Evolutionary conservation across 2,329 filamentous ascomycete species (phyloP), one percentile per base, ranked within the genome.

Genomic region (Cercospora zeina): DNA sequence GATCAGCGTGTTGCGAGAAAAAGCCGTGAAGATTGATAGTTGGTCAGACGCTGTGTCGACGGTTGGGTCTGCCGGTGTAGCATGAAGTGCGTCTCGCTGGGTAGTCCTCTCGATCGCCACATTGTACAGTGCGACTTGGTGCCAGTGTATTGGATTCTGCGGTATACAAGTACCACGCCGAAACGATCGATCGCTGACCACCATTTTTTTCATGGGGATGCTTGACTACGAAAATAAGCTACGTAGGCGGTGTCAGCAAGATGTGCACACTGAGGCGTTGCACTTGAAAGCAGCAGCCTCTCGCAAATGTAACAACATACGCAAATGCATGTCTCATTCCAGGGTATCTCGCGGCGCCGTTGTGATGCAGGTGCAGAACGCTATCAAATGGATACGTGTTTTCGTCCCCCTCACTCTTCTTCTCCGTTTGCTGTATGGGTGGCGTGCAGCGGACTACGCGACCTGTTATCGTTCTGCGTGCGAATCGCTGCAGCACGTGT

Each of bases 391-490:
- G 31, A 30, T 13, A 37, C 19, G 21, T 24, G 21, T 16, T 19
- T n/a, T 42, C 10, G 4, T 13, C 39, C 19, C 16, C 21, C 33
- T 55, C 34, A 55, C 14, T 58, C 56, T 30, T 37, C 27, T n/a
- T 45, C 36, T 11, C 21, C 37, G 11, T 14, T 13, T 10, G 31
- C 30, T 8, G 42, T 10, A 13, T 58, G 56, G 27, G 56, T 57
- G 39, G 59, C 62, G 54, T 62, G 63, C 57, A 70, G 47, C 34
- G 69, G 69, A 61, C 69, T 69, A 33, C 65, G 51, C 1, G 62
- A 33, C 54, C 63, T 68, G 30, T 55, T 51, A 42, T 70, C 68
- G 21, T 49, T 63, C 61, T 67, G 62, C 31, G 64, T 53, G 16
- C 65, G 58, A 33, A 70, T 47, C 10, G 62, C 16, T 33, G 56